Evolutionary conservation across 2,329 filamentous ascomycete genomes (phyloP), one percentile per base, ranked within the genome.

Genomic region (Gaeumannomyces sp.): DNA sequence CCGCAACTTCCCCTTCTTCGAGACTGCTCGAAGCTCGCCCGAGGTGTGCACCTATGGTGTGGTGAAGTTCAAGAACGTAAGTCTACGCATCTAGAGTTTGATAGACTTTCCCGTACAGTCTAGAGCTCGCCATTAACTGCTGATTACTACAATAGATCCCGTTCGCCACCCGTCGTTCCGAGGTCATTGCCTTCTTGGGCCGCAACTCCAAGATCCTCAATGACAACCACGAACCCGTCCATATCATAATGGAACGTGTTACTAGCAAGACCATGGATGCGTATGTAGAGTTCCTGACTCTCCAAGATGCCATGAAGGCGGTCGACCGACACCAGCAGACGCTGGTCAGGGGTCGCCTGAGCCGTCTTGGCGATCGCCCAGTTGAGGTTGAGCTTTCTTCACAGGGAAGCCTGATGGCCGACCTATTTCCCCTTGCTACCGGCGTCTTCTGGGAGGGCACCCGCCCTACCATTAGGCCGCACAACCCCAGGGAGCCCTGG

Each of bases 221-320:
- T 35, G 84, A 87, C 66, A 72, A 71, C 2, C 77, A 83, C 7
- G 85, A 86, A 69, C 81, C 83, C 0, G 77, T 88, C 10, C 85
- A 88, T 66, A 86, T 88, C 68, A 85, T 87, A 69, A 87, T 88
- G 85, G 85, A 88, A 64, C 80, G 84, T n/a, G 78, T 81, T 28
- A 84, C 83, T 3, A 81, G 81, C 71, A 88, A 87, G 79, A 88
- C 85, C 0, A 81, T 85, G 73, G 85, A 88, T 66, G 83, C 81
- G 4, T 88, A 82, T 66, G 80, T 86, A 58, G 85, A 88, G 73
- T 86, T 88, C 65, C 71, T 79, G 28, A 80, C 74, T 31, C 74
- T 82, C 5, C 73, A 80, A 7, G 84, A 85, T 65, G 86, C 86
- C 4, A 75, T 83, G 64, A 78, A 77, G 61, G 80, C 82, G 2